Percentiles rank a stretch among this genome's conserved stretches.
Evolutionary conservation across 345 rosid species (phyloP).

Genomic region (Psidium guajava): DNA sequence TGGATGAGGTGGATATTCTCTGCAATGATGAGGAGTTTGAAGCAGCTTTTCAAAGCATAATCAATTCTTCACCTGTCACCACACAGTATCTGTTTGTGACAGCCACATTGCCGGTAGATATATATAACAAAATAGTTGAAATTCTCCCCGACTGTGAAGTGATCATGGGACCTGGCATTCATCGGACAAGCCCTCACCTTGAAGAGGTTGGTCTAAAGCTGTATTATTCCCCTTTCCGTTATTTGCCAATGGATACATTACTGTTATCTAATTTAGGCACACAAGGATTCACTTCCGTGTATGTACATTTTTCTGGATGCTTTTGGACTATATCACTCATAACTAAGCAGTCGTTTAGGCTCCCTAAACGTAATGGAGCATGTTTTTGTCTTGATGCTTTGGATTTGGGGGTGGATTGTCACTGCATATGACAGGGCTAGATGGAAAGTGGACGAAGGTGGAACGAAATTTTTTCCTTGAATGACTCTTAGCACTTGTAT

Average conservation of each 20-base stretch:
- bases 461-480: not conserved
- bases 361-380: not conserved
- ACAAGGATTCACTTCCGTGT: not conserved
- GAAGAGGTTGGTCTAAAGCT: constrained; percentile 53
- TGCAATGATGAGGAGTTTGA: constrained; percentile 76
- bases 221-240: not conserved
- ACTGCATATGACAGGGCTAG: not conserved
- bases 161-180: constrained; percentile 90
- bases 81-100: constrained; percentile 85
- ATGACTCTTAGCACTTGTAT: not conserved
- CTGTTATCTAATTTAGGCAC: not conserved
- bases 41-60: constrained; percentile 57
- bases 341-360: not conserved
- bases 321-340: not conserved
- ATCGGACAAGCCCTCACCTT: constrained; percentile 68
- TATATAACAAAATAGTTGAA: constrained; percentile 78
- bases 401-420: not conserved
- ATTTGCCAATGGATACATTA: not conserved
- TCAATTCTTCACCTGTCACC: constrained; percentile 56
- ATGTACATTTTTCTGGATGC: not conserved
- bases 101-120: constrained; percentile 77
- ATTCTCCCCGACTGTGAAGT: constrained; percentile 78
- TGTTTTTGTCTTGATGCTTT: not conserved
- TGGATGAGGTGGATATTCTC: constrained; percentile 91
- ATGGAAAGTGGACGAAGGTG: not conserved